A percentile compares a stretch with the other conserved stretches of the same genome.
These are phyloP conservation scores for Cordia subcordata DNA, from an alignment of 257 asterid genomes.

Conservation along the genomic window DNA sequence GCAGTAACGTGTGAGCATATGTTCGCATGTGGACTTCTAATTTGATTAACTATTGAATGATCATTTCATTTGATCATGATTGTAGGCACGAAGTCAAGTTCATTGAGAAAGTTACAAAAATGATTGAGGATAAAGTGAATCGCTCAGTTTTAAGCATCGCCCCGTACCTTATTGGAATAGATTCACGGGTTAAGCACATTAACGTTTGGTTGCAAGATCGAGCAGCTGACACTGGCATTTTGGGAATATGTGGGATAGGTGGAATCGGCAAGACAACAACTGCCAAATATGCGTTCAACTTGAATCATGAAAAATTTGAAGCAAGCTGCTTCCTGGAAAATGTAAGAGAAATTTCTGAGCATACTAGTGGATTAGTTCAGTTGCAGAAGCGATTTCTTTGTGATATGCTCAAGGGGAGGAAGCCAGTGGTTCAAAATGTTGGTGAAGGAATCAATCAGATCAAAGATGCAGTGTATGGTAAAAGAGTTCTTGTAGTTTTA, in stretches of 20 bases:
- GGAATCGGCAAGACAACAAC: conserved; percentile 28
- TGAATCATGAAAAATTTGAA: conserved; percentile 16
- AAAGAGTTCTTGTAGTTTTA: conserved; percentile 18
- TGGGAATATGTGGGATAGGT: conserved; percentile 14
- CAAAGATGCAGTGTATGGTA: conserved; percentile 7
- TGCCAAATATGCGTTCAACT: conserved; percentile 21
- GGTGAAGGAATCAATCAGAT: conserved; percentile 21
- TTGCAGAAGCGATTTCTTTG: conserved; percentile 18
- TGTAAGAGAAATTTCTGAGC: conserved; percentile 14
- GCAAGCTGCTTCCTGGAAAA: conserved; percentile 19
- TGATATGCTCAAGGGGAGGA: conserved; percentile 2
- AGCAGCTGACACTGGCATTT: background rate
- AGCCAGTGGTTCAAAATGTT: conserved; percentile 2
- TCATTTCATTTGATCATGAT: background rate
- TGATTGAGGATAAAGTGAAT: conserved; percentile 8
- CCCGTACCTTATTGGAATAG: conserved; percentile 18
- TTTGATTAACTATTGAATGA: background rate
- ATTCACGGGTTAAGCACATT: conserved; percentile 6
- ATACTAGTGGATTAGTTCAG: conserved; percentile 12
- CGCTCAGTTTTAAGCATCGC: conserved; percentile 9
- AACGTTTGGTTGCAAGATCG: conserved; percentile 15
- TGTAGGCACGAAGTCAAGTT: conserved; percentile 13
- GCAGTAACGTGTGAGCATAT: background rate
- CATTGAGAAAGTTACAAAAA: conserved; percentile 9
- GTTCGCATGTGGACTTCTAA: background rate